A percentile compares a stretch with the other conserved stretches of the same genome.
These are phyloP conservation scores for Aspergillus asperescens DNA, from an alignment of 495 filamentous ascomycete genomes.

Conservation along the genomic window DNA sequence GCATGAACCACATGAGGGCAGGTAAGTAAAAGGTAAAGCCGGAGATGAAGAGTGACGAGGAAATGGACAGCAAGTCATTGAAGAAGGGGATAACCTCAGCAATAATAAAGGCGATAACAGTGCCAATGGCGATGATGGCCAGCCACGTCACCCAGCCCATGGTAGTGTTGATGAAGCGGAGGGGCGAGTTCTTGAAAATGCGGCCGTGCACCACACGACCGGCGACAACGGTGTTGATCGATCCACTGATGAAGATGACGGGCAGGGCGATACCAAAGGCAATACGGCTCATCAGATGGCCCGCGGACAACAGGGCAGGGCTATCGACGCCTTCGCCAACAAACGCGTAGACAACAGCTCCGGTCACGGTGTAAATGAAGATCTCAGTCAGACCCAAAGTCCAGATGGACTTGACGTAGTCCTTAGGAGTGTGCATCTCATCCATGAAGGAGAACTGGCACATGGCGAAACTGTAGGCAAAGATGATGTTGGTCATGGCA, in stretches of 20 bases:
- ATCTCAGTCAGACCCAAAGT: constrained; percentile 55
- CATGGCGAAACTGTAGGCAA: constrained; percentile 59
- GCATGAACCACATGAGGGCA: constrained; percentile 59
- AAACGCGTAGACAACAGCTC: constrained; percentile 61
- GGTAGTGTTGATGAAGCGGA: constrained; percentile 53
- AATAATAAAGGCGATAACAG: constrained; percentile 57
- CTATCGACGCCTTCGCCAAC: constrained; percentile 59
- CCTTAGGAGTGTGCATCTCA: constrained; percentile 63
- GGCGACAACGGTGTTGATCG: constrained; percentile 56
- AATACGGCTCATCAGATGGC: constrained; percentile 53
- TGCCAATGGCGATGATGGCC: constrained; percentile 46
- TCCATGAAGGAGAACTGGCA: constrained; percentile 68
- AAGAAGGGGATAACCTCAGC: constrained; percentile 66
- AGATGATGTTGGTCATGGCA: constrained; percentile 65
- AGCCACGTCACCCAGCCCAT: constrained; percentile 57
- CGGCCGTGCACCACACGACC: constrained; percentile 57
- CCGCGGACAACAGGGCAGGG: constrained; percentile 61
- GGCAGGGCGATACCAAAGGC: constrained; percentile 69
- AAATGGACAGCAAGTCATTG: constrained; percentile 53
- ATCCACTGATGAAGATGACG: constrained; percentile 63
- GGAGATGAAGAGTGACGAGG: constrained; percentile 57
- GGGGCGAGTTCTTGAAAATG: constrained; percentile 48
- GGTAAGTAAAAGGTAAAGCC: constrained; percentile 64
- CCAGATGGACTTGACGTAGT: constrained; percentile 58
- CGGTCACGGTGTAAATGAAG: constrained; percentile 61